Evolutionary conservation across 768 basidiomycete species (phyloP).

Genomic region (Boletales sp.): DNA sequence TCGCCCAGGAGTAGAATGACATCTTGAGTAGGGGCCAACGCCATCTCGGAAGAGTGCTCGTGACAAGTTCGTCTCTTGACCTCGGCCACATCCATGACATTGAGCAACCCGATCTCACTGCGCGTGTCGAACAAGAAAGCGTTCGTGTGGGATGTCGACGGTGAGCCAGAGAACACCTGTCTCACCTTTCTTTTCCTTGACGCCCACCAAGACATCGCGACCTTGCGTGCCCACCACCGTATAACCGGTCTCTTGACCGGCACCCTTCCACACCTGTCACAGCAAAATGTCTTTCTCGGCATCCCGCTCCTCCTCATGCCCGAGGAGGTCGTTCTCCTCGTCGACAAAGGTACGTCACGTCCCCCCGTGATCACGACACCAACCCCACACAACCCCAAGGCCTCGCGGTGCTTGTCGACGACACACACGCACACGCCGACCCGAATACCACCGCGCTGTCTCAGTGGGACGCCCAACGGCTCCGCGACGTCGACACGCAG

Average conservation of each 20-base stretch:
- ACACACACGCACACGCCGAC: slow-evolving; percentile 52
- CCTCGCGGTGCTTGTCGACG: slow-evolving; percentile 73
- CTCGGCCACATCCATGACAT: slow-evolving; percentile 6
- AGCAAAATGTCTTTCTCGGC: slow-evolving; percentile 96
- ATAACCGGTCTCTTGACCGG: slow-evolving; percentile 86
- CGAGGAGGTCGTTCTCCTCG: slow-evolving; percentile 87
- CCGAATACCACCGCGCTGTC: slow-evolving; percentile 47
- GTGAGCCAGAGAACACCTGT: slow-evolving; percentile 35
- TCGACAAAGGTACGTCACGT: slow-evolving; percentile 61
- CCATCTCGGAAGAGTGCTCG: slow-evolving; percentile 37
- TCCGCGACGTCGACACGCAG: slow-evolving; percentile 46
- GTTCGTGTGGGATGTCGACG: slow-evolving; percentile 87
- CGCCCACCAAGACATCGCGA: slow-evolving; percentile 62
- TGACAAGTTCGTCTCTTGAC: too few relatives aligned
- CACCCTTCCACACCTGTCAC: slow-evolving; percentile 90
- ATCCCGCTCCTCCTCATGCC: slow-evolving; percentile 85
- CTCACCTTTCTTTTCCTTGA: neutral
- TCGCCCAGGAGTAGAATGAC: slow-evolving; percentile 77
- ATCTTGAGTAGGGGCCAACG: slow-evolving; percentile 52
- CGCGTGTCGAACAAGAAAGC: slow-evolving; percentile 76
- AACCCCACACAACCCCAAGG: slow-evolving; percentile 39
- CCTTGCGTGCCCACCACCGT: slow-evolving; percentile 72
- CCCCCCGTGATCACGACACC: neutral
- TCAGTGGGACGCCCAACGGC: slow-evolving; percentile 50
- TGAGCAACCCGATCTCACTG: slow-evolving; percentile 44